phyloP scores from a whole-genome alignment of 1,284 basidiomycete species.

The Tausonia pullulans region DNA sequence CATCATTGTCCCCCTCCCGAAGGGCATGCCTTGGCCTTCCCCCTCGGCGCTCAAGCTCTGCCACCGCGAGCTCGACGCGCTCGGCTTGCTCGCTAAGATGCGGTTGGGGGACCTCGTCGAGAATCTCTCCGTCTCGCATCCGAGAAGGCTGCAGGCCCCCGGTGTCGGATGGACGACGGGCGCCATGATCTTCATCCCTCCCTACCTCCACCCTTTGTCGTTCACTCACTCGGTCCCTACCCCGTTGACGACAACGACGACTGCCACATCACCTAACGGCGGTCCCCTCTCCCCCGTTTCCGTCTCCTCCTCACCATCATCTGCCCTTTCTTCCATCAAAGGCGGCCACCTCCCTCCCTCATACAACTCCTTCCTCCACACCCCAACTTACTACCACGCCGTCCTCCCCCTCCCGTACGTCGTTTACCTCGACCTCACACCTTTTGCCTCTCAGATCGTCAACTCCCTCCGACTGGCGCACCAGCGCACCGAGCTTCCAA shows the following conservation, averaged over 20 bases:
- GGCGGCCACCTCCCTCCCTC: conserved; percentile 31
- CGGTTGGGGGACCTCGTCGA: conserved; percentile 32
- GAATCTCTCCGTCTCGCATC: conserved; percentile 8
- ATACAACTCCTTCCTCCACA: conserved; percentile 31
- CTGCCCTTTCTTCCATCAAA: conserved; percentile 26
- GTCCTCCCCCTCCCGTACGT: conserved; percentile 33
- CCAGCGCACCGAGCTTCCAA: conserved; percentile 33
- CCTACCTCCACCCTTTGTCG: conserved; percentile 15
- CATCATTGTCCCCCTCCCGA: conserved; percentile 33
- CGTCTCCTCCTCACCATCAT: conserved; percentile 30
- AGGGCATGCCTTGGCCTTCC: conserved; percentile 32
- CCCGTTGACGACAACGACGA: conserved; percentile 26
- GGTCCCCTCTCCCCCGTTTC: conserved; percentile 25
- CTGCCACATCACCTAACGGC: conserved; percentile 30
- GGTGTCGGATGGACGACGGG: conserved; percentile 8
- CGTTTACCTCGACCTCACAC: conserved; percentile 32
- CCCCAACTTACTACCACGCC: conserved; percentile 35
- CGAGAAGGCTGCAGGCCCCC: too few species aligned
- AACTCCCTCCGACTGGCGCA: conserved; percentile 30
- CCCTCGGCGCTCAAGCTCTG: conserved; percentile 29
- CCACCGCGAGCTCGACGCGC: conserved; percentile 32
- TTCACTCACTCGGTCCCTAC: not conserved
- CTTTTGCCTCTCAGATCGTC: conserved; percentile 27
- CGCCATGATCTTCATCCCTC: conserved; percentile 15
- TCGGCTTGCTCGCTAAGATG: conserved; percentile 31